Evolutionary conservation across 805 yeast genomes (phyloP), one percentile per base, ranked within the genome.

Genomic region (Monosporozyma solicola): DNA sequence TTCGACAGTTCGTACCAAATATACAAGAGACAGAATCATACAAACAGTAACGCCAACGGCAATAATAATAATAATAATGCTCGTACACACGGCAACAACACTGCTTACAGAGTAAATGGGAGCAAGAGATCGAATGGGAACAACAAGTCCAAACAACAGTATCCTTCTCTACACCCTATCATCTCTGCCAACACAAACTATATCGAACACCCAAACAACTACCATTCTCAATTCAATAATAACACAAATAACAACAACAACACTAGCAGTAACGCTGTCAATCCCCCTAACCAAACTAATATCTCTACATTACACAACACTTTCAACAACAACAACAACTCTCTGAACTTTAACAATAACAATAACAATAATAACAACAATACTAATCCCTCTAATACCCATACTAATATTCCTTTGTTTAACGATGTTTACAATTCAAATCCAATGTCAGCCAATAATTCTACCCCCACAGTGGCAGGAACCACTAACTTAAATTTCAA

Each of bases 1-100:
- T 72, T 72, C 50, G 75, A 72, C 52, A 71, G 72, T 29, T 63
- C 75, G n/a, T 72, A 70, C 59, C 72, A 72, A 58, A 73, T 72
- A 57, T 62, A 70, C 58, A 56, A 71, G 54, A 67, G 70, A 51
- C 72, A 70, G 51, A 69, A 69, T 54, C 67, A 68, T 39, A 73
- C 72, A 41, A 53, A 71, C 2, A 66, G 66, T 16, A 55, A 56
- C 47, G 54, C 57, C 8, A 54, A 71, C 2, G 67, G 66, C 22
- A 55, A 56, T 48, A 20, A 20, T 20, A 20, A 20, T 20, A 20
- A 20, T 20, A 20, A 20, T 20, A 54, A 58, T 27, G 29, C 29
- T 27, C 29, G 37, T 32, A 9, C 37, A 8, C 37, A 32, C 10
- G 15, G 37, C 5, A 32, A 10, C 41, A 68, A 65, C 15, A 45